A percentile compares a stretch with the other conserved stretches of the same genome.
Conservation (phyloP, 805 yeast species). For the Saccharomyces mikatae region DNA sequence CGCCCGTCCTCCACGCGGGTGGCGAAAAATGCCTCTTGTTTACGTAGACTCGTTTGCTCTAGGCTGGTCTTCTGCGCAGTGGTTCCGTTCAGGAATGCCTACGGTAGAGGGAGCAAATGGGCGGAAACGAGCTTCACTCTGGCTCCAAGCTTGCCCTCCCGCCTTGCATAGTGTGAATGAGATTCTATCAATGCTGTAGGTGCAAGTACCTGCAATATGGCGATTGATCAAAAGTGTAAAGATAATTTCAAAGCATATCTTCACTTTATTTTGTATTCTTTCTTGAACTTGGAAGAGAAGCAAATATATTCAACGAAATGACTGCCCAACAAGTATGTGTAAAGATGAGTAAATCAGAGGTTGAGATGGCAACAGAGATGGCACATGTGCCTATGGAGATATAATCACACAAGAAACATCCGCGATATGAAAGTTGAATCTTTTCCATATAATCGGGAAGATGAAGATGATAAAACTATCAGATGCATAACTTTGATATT, state of each 20-base stretch:
- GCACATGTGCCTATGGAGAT: neutral
- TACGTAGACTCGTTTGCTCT: neutral
- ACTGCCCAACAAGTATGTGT: conserved; percentile 29
- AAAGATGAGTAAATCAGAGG: neutral
- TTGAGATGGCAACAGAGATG: neutral
- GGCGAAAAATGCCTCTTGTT: neutral
- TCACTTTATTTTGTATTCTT: neutral
- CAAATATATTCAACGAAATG: conserved; percentile 24
- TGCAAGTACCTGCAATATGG: neutral
- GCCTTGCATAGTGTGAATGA: neutral
- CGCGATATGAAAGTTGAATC: neutral
- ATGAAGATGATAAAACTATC: neutral
- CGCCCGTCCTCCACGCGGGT: neutral
- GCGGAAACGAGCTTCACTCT: neutral
- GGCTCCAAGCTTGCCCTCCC: neutral
- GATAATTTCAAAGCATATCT: neutral
- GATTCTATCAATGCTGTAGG: neutral
- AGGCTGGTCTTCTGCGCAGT: neutral
- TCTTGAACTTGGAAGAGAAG: conserved; percentile 3
- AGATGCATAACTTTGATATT: too few species aligned
- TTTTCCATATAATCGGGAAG: neutral
- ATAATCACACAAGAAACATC: neutral
- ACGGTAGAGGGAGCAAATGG: neutral
- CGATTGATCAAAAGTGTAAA: neutral
- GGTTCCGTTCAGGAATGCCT: neutral